Evolutionary conservation across 116 monocot species (phyloP).

Genomic region (Zostera marina): DNA sequence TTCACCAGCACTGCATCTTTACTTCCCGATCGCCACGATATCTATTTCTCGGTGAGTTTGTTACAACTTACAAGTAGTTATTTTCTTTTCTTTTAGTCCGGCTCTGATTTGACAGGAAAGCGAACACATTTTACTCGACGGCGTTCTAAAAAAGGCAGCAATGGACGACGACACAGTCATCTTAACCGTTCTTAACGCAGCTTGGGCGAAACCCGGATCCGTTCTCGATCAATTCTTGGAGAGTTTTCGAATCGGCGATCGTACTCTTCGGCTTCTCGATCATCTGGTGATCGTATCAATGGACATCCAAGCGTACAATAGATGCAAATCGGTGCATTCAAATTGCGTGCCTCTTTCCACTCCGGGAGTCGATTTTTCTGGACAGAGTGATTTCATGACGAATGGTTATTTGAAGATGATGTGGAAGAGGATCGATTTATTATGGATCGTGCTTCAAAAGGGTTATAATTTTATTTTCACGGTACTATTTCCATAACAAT

Average conservation of each 20-base stretch:
- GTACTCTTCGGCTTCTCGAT: conserved; percentile 26
- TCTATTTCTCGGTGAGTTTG: not conserved
- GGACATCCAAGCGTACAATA: conserved; percentile 35
- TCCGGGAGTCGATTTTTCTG: conserved; percentile 51
- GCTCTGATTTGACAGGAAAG: conserved; percentile 11
- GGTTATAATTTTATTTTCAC: conserved; percentile 70
- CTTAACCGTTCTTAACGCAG: conserved; percentile 36
- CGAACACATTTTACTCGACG: conserved; percentile 26
- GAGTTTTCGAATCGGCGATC: conserved; percentile 39
- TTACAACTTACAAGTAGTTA: too few relatives aligned
- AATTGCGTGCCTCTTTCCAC: conserved; percentile 44
- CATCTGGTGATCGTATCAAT: conserved; percentile 53
- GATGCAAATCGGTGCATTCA: conserved; percentile 24
- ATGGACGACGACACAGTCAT: conserved; percentile 56
- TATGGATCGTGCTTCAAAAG: conserved; percentile 39
- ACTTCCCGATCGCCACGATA: too few relatives aligned
- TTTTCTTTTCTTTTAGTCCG: too few relatives aligned
- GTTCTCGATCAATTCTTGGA: conserved; percentile 51
- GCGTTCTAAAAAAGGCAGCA: conserved; percentile 41
- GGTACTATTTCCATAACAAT: conserved; percentile 12
- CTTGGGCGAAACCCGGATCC: conserved; percentile 32
- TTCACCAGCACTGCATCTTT: too few relatives aligned
- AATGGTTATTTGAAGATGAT: conserved; percentile 61
- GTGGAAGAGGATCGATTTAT: conserved; percentile 68
- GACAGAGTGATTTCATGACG: conserved; percentile 46